phyloP scores from a whole-genome alignment of 208 protist species.

The Plasmodiophora brassicae region DNA sequence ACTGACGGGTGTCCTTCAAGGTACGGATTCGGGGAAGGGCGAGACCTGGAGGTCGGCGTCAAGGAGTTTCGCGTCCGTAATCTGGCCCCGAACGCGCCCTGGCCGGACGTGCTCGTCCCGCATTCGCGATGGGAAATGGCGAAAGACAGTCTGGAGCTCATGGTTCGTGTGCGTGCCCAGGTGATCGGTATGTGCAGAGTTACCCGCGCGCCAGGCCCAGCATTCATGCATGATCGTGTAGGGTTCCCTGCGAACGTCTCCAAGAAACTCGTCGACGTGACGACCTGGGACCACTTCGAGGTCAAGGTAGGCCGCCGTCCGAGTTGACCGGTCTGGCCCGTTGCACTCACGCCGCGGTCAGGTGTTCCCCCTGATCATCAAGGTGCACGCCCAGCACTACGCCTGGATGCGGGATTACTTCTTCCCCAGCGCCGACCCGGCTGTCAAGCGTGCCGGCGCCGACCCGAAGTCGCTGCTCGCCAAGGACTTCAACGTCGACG shows the following conservation, averaged over 20 bases:
- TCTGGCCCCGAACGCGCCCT: background rate
- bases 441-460: too few species aligned
- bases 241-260: background rate
- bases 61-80: constrained; percentile 14
- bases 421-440: too few species aligned
- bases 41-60: background rate
- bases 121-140: background rate
- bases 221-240: too few species aligned
- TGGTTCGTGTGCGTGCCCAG: background rate
- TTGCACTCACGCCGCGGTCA: background rate
- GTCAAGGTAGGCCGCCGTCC: background rate
- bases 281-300: constrained; percentile 5
- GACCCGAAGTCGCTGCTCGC: too few species aligned
- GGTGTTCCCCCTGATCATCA: constrained; percentile 32
- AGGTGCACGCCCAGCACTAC: constrained; percentile 9
- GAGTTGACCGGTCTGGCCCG: background rate
- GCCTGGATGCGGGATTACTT: background rate
- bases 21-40: background rate
- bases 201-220: too few species aligned
- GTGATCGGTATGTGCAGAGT: background rate
- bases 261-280: background rate
- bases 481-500: too few species aligned
- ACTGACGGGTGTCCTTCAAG: too few species aligned
- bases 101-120: background rate
- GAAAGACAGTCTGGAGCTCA: background rate